Evolutionary conservation across 78 protist species (phyloP).

Genomic region (Bodo saltans): DNA sequence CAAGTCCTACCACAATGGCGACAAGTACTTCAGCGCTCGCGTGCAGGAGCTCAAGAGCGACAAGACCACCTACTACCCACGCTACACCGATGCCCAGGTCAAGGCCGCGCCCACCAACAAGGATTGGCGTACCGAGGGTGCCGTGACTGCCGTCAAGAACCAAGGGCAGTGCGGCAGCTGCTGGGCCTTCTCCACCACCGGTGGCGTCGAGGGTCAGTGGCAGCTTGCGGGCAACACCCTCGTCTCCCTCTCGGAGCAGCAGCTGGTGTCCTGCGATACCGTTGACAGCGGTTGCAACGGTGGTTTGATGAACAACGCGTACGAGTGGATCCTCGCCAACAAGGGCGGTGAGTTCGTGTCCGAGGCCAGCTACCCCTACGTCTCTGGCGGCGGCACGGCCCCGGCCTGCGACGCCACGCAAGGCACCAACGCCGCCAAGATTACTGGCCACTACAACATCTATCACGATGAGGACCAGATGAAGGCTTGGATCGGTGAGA

Average conservation of each 20-base stretch:
- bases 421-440: not conserved
- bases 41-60: not conserved
- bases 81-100: too few species aligned
- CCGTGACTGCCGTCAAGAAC: conserved; percentile 74
- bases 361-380: conserved; percentile 63
- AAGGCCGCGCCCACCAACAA: not conserved
- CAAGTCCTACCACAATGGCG: not conserved
- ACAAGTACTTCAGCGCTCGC: not conserved
- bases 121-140: conserved; percentile 62
- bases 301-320: conserved; percentile 58
- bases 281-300: conserved; percentile 62
- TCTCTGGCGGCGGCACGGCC: conserved; percentile 43
- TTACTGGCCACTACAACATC: not conserved
- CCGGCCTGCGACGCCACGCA: conserved; percentile 43
- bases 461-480: not conserved
- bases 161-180: conserved; percentile 81
- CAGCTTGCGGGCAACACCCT: conserved; percentile 27
- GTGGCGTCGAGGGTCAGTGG: conserved; percentile 54
- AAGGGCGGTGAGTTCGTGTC: conserved; percentile 52
- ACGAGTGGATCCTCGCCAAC: conserved; percentile 52
- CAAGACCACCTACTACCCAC: too few species aligned
- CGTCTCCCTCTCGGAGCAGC: conserved; percentile 58
- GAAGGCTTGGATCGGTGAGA: not conserved
- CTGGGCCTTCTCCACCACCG: conserved; percentile 81
- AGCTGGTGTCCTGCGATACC: conserved; percentile 41